Evolutionary conservation across 148 eudicot genomes (phyloP), one percentile per base, ranked within the genome.

Genomic region (Camellia sinensis): DNA sequence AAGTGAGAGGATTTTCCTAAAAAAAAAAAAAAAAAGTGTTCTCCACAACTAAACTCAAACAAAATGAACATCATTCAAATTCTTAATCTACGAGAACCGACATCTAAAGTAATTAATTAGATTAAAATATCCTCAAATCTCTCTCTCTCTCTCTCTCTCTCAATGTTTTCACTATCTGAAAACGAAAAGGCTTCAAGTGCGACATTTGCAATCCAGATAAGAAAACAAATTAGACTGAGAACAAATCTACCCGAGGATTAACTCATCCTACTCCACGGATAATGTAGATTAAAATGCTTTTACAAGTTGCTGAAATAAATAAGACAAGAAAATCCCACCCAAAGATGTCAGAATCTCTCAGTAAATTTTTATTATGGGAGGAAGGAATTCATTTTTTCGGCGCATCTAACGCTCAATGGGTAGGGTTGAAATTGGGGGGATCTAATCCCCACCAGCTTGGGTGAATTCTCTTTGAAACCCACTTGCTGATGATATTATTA

Each of bases 371-470:
- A 29, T 29, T 61, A 37, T 45, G 43, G 64, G 66, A 67, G 73
- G 50, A 22, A 73, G 52, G 82, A 79, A 82, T 80, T 76, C 78
- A 71, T 46, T 62, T 71, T 73, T 59, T 67, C 45, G 65, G 84
- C 48, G 75, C 84, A 81, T 83, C 71, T 78, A 74, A 80, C 73
- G 75, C 37, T 29, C 64, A 79, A 85, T 50, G n/a, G 29, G 67
- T 53, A 50, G 72, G 80, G 15, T 53, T 63, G 43, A 60, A 67
- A 75, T 22, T 70, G 78, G 88, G 76, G 78, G 88, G 76, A 86
- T 86, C 86, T 65, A 81, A 86, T 86, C 80, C 85, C 80, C 75
- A n/a, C 79, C 82, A 85, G 79, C 81, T 29, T 82, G 78, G 50
- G 70, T 64, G 71, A 72, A 80, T 72, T 75, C 67, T 73, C 57